Evolutionary conservation across 1,139 yeast genomes (phyloP), one percentile per base, ranked within the genome.

Genomic region (Yamadazyma oceani): DNA sequence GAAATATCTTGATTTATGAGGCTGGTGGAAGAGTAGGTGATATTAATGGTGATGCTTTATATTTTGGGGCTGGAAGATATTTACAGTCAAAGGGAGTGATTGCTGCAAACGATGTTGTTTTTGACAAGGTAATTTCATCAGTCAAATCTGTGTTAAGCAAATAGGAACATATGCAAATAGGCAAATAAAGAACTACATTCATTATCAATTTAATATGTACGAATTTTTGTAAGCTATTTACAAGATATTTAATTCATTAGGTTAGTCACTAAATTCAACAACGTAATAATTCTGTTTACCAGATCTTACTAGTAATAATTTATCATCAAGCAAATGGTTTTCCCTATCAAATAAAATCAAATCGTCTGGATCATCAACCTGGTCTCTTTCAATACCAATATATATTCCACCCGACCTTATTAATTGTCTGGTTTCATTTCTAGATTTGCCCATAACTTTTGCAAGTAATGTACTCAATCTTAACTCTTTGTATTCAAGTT

Each of bases 1-100:
- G 98, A 5, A 84, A 85, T 51, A 71, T 90, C 10, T 75, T 92
- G 47, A 81, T 94, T 31, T 73, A 78, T 26, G 98, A 94, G 61
- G 86, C 95, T 50, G 97, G 97, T 32, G 98, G 98, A 7, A 61
- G 69, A 37, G 97, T 92, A 19, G 81, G 94, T 11, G 98, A 92
- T 57, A 79, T 90, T 55, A 59, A 75, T 40, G 95, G 97, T 9
- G 68, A 70, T 25, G 62, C 61, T n/a, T 74, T 92, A 45, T 80
- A 92, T 55, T 94, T 92, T 53, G 90, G 96, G n/a, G 69, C 72
- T 31, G 98, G 98, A 4, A 80, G 97, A 56, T 78, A 80, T 28
- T 73, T 94, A 46, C 57, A 73, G 39, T 86, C 95, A 39, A 83
- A 87, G 62, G 99, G 99, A 35, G 92, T 94, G 19, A 82, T 94